Evolutionary conservation across 2,329 filamentous ascomycete genomes (phyloP).

Genomic region (Dactylellina leptospora): DNA sequence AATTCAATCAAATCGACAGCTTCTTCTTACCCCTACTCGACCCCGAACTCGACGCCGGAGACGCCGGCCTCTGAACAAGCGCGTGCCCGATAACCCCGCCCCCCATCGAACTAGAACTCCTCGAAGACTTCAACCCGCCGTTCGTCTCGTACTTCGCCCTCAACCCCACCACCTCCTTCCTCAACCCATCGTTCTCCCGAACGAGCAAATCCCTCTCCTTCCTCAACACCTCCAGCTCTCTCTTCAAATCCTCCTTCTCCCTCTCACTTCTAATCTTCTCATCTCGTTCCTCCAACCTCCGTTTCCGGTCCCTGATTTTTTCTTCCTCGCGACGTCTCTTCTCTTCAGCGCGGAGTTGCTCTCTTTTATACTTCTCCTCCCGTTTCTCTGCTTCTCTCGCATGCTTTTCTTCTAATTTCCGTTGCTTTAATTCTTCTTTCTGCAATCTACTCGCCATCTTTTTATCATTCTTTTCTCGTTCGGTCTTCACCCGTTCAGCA

Average conservation of each 20-base stretch:
- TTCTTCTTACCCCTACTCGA: conserved; percentile 37
- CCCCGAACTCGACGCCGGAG: conserved; percentile 34
- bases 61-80: conserved; percentile 33
- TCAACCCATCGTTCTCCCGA: conserved; percentile 67
- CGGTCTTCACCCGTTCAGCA: conserved; percentile 19
- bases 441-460: conserved; percentile 45
- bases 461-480: conserved; percentile 47
- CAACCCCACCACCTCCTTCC: conserved; percentile 62
- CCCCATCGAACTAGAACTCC: conserved; percentile 41
- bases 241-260: conserved; percentile 63
- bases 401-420: conserved; percentile 70
- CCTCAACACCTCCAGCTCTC: conserved; percentile 66
- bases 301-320: conserved; percentile 67
- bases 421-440: conserved; percentile 72
- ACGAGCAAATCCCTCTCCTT: conserved; percentile 66
- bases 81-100: conserved; percentile 12
- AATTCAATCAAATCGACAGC: conserved; percentile 4
- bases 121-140: conserved; percentile 7
- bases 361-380: conserved; percentile 72
- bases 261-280: conserved; percentile 55
- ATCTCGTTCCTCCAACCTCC: conserved; percentile 67
- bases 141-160: conserved; percentile 26
- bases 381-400: conserved; percentile 73
- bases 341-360: conserved; percentile 72
- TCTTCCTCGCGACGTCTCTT: conserved; percentile 70